Evolutionary conservation across 192 early-diverging fungal genomes (phyloP).

Genomic region (Chytriomyces confervae): DNA sequence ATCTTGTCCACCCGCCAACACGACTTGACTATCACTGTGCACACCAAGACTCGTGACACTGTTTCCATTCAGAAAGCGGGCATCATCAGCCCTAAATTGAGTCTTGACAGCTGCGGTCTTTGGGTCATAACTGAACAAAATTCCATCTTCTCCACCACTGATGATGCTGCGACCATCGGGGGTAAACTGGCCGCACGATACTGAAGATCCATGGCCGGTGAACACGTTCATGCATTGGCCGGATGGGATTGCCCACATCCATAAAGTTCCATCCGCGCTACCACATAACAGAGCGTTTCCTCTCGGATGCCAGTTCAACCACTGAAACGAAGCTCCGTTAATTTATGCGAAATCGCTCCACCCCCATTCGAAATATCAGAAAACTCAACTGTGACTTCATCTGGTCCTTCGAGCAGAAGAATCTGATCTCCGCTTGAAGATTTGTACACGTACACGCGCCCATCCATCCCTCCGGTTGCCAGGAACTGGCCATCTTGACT

Average conservation of each 20-base stretch:
- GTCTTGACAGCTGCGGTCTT: constrained; percentile 74
- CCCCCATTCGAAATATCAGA: constrained; percentile 2
- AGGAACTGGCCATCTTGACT: constrained; percentile 82
- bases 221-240: constrained; percentile 96
- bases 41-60: constrained; percentile 78
- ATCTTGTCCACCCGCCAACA: constrained; percentile 84
- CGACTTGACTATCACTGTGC: constrained; percentile 74
- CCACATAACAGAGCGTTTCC: constrained; percentile 92
- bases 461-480: constrained; percentile 96
- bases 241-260: constrained; percentile 95
- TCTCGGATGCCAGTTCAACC: constrained; percentile 95
- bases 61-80: constrained; percentile 79
- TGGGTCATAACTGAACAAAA: constrained; percentile 66
- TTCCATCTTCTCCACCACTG: constrained; percentile 16
- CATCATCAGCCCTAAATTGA: constrained; percentile 73
- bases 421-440: constrained; percentile 66
- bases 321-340: constrained; percentile 49
- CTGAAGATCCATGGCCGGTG: constrained; percentile 80
- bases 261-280: constrained; percentile 83
- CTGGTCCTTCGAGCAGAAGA: constrained; percentile 80
- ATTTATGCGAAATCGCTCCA: too few relatives aligned
- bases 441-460: constrained; percentile 80
- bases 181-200: constrained; percentile 89
- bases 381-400: constrained; percentile 76
- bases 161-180: constrained; percentile 69